These are phyloP conservation scores for Pistacia integerrima DNA, from an alignment of 345 rosid species.

Conservation along the genomic window DNA sequence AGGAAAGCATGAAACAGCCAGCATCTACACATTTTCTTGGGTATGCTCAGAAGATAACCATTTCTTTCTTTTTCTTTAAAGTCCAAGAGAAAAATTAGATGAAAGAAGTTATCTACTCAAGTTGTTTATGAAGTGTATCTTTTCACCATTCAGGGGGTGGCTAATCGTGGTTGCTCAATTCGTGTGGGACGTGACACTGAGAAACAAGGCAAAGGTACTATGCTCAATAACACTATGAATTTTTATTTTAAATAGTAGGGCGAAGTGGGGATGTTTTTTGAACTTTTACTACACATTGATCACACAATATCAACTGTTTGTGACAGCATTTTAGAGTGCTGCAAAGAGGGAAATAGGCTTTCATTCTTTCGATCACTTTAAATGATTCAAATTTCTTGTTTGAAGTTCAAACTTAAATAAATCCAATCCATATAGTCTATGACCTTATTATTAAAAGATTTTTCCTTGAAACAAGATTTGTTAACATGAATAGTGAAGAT, in stretches of 20 bases:
- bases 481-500: neutral
- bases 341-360: neutral
- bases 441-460: neutral
- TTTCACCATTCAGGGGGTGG: constrained; percentile 68
- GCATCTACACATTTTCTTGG: constrained; percentile 90
- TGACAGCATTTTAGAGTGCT: neutral
- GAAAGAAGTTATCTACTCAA: neutral
- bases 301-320: neutral
- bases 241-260: neutral
- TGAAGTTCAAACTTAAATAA: neutral
- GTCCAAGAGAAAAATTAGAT: neutral
- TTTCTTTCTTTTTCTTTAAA: too few species aligned
- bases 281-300: neutral
- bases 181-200: constrained; percentile 99
- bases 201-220: constrained; percentile 80
- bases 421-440: neutral
- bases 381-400: neutral
- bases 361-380: neutral
- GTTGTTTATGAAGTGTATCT: constrained; percentile 8
- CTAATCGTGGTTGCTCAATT: constrained; percentile 95
- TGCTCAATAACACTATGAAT: neutral
- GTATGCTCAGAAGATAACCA: constrained; percentile 39
- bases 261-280: neutral
- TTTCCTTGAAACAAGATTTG: neutral
- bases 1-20: constrained; percentile 97